phyloP scores from a whole-genome alignment of 139 green algal genomes.

The Coelastrella sp. region DNA sequence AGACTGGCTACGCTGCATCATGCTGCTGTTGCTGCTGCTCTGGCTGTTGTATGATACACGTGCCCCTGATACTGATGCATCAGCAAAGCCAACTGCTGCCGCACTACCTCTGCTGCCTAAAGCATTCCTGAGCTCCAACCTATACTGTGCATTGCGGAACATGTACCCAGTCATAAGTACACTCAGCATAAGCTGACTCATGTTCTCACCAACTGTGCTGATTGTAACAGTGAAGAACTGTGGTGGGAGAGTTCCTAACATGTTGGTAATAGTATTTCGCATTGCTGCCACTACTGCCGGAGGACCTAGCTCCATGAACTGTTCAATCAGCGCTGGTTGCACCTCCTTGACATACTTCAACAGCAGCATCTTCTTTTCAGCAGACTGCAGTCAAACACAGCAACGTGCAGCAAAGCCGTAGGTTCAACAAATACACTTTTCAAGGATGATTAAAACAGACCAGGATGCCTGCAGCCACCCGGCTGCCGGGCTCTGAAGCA shows the following conservation, averaged over 20 bases:
- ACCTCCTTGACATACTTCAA: constrained; percentile 47
- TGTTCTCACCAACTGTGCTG: constrained; percentile 74
- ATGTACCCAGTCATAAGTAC: constrained; percentile 83
- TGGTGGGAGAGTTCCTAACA: constrained; percentile 83
- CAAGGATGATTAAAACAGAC: no score
- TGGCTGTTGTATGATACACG: background rate
- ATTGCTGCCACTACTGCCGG: constrained; percentile 76
- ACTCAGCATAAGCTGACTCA: constrained; percentile 87
- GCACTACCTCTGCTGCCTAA: background rate
- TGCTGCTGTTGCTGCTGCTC: constrained; percentile 23
- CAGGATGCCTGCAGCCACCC: no score
- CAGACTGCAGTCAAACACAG: background rate
- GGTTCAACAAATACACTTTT: no score
- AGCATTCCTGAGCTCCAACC: constrained; percentile 21
- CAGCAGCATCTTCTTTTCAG: constrained; percentile 18
- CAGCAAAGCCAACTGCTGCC: background rate
- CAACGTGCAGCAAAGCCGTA: background rate
- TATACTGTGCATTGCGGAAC: constrained; percentile 42
- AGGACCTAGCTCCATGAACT: constrained; percentile 30
- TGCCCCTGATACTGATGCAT: background rate
- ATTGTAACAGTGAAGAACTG: constrained; percentile 85
- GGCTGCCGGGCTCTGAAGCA: no score
- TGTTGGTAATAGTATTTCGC: constrained; percentile 78
- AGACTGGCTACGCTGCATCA: constrained; percentile 23
- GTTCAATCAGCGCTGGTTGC: constrained; percentile 41